Conservation (phyloP, 192 early-diverging fungal species). For the Coemansia sp. region DNA sequence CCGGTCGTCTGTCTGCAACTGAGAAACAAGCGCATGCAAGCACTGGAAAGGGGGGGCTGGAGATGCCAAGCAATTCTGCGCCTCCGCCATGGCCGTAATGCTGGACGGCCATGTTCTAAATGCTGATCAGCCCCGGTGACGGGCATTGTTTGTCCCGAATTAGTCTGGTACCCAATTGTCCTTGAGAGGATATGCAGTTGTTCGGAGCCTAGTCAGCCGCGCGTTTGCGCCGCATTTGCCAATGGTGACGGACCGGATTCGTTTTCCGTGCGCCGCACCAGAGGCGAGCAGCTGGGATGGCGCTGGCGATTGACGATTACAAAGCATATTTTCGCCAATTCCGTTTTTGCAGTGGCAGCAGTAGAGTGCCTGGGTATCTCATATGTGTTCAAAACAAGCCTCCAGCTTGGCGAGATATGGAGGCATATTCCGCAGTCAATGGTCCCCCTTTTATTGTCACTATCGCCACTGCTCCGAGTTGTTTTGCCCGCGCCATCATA, state of each 20-base stretch:
- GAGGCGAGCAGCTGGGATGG: neutral
- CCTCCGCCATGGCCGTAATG: neutral
- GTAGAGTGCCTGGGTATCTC: conserved; percentile 5
- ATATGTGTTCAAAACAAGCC: neutral
- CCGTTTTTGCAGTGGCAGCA: neutral
- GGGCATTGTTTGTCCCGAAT: conserved; percentile 6
- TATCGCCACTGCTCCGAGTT: neutral
- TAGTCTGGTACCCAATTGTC: neutral
- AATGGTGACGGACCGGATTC: neutral
- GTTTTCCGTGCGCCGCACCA: neutral
- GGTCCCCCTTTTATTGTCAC: neutral
- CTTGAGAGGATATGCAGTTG: neutral
- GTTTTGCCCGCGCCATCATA: conserved; percentile 2
- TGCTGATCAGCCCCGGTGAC: conserved; percentile 7
- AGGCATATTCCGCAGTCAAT: conserved; percentile 8
- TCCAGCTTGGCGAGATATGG: neutral
- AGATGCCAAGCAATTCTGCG: neutral
- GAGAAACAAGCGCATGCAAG: conserved; percentile 2
- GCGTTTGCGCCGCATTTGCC: neutral
- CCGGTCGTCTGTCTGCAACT: neutral
- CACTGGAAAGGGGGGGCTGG: conserved; percentile 6
- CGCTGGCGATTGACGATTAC: conserved; percentile 5
- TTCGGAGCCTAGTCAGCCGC: conserved; percentile 6
- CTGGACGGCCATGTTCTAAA: conserved; percentile 1
- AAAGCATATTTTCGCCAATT: neutral